Conservation (phyloP, 75 land plant genomes). For the Pseudotsuga menziesii region DNA sequence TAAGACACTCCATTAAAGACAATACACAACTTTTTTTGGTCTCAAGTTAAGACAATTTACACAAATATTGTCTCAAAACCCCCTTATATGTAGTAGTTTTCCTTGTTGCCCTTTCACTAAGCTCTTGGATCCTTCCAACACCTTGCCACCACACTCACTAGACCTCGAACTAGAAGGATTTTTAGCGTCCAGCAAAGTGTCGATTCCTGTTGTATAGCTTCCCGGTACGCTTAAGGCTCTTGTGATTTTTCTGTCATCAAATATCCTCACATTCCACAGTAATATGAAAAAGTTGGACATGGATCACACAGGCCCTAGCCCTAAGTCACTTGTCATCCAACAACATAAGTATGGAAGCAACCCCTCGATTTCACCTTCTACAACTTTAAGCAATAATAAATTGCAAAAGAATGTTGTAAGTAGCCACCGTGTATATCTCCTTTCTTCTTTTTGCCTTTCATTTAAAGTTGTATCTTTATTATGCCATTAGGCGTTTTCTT, state of each 20-base stretch:
- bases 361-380: conserved; percentile 7
- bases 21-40: too few relatives aligned
- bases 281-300: conserved; percentile 10
- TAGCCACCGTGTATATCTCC: too few relatives aligned
- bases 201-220: not conserved
- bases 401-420: conserved; percentile 3
- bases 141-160: not conserved
- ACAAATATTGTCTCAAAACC: too few relatives aligned
- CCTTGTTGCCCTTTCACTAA: conserved; percentile 7
- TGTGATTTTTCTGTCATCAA: not conserved
- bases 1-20: too few relatives aligned
- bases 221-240: not conserved
- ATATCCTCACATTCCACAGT: conserved; percentile 9
- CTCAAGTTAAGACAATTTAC: too few relatives aligned
- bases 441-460: too few relatives aligned
- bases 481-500: too few relatives aligned
- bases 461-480: too few relatives aligned
- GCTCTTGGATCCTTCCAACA: conserved; percentile 10
- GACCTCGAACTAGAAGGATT: not conserved
- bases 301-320: not conserved
- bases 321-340: too few relatives aligned
- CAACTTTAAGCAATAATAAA: conserved; percentile 5
- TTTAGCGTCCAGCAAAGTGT: not conserved
- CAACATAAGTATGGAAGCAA: too few relatives aligned
- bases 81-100: too few relatives aligned